Evolutionary conservation across 139 green algal genomes (phyloP).

Genomic region (Chlorella sorokiniana): DNA sequence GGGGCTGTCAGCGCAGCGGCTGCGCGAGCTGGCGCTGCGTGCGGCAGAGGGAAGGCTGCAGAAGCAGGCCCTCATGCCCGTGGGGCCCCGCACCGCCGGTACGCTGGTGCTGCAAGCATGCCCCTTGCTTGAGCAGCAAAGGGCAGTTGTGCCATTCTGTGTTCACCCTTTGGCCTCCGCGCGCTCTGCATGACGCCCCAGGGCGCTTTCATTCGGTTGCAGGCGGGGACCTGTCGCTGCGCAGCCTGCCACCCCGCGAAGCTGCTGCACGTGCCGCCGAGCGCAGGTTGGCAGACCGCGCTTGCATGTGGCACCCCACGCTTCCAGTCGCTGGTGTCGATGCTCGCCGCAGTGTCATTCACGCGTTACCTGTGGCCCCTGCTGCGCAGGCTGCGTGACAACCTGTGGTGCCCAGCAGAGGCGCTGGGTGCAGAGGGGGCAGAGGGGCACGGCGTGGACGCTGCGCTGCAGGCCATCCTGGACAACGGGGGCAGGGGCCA

Average conservation of each 20-base stretch:
- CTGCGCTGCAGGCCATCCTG: conserved; percentile 27
- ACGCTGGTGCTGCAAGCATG: background rate
- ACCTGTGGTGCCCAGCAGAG: conserved; percentile 40
- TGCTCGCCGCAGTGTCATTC: background rate
- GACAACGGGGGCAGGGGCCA: background rate
- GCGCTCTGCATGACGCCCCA: too few species aligned
- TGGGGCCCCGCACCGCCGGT: background rate
- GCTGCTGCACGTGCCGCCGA: conserved; percentile 31
- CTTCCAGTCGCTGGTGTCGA: background rate
- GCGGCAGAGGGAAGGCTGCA: conserved; percentile 27
- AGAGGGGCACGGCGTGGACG: background rate
- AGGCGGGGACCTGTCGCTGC: conserved; percentile 31
- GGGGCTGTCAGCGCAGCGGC: conserved; percentile 4
- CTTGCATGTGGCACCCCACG: background rate
- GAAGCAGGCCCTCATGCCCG: conserved; percentile 17
- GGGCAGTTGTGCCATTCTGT: too few species aligned
- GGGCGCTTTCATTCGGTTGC: background rate
- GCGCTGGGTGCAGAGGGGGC: conserved; percentile 13
- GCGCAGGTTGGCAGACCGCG: background rate
- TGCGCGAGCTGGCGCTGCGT: conserved; percentile 24
- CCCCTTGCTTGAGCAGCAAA: background rate
- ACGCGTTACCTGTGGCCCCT: background rate
- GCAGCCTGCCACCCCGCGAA: conserved; percentile 5
- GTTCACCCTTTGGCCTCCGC: background rate
- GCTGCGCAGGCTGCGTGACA: conserved; percentile 12